Conservation (phyloP, 1,284 basidiomycete genomes). For the Ceratobasidium theobromae region DNA sequence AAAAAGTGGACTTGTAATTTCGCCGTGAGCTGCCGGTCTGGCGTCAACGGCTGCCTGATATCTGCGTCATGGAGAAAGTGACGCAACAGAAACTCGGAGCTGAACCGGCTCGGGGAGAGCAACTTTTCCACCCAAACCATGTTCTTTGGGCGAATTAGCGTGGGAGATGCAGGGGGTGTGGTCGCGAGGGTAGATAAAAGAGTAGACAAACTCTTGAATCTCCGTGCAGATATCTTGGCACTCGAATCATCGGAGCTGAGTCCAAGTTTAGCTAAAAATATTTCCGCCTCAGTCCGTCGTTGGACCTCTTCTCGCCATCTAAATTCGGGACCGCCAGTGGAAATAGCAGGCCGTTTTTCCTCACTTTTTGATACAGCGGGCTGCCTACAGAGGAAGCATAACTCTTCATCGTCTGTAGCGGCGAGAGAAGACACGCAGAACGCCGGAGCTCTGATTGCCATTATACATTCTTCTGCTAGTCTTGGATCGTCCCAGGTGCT, state of each 20-base stretch:
- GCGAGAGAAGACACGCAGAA: conserved; percentile 13
- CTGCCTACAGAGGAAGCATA: neutral
- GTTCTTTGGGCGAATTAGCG: neutral
- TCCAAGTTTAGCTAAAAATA: neutral
- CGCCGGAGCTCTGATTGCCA: conserved; percentile 12
- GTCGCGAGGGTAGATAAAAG: conserved; percentile 8
- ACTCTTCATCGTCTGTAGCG: neutral
- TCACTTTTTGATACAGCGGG: neutral
- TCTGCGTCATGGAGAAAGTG: conserved; percentile 12
- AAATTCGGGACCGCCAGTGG: conserved; percentile 9
- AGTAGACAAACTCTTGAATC: neutral
- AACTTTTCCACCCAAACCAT: conserved; percentile 8
- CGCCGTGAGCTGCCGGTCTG: conserved; percentile 5
- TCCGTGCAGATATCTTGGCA: conserved; percentile 1
- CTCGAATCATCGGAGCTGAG: neutral
- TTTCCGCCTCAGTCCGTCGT: conserved; percentile 24
- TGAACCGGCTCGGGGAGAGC: conserved; percentile 18
- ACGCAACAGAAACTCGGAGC: conserved; percentile 2
- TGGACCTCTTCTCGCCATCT: conserved; percentile 32
- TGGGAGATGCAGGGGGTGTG: conserved; percentile 1
- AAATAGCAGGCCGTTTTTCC: neutral
- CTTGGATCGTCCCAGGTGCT: conserved; percentile 31
- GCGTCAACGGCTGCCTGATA: neutral
- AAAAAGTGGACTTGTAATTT: conserved; percentile 9
- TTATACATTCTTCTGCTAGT: neutral